Conservation (phyloP, 495 filamentous ascomycete species). For the Trichocladium antarcticum region DNA sequence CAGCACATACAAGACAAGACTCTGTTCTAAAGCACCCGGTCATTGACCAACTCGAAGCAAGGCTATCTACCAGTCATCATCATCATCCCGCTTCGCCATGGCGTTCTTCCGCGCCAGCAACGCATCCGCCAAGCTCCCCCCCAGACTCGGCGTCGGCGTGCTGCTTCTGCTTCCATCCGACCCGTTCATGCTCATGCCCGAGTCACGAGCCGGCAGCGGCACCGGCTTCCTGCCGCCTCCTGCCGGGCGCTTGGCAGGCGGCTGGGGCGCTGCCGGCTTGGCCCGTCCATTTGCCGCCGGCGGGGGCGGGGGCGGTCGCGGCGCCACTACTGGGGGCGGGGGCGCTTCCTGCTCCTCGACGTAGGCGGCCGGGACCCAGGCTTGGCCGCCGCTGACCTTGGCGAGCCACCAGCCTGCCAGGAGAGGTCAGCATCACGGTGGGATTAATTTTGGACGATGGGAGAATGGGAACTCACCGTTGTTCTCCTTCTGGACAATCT, state of each 20-base stretch:
- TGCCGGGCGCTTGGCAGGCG: conserved; percentile 76
- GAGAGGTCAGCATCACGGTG: background rate
- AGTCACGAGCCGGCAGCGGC: conserved; percentile 55
- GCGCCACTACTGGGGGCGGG: conserved; percentile 41
- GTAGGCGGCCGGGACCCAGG: conserved; percentile 90
- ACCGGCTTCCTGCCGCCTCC: conserved; percentile 54
- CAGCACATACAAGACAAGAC: background rate
- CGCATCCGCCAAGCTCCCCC: conserved; percentile 76
- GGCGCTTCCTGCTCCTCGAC: conserved; percentile 59
- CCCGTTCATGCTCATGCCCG: conserved; percentile 59
- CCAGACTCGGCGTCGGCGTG: conserved; percentile 58
- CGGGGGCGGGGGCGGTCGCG: conserved; percentile 39
- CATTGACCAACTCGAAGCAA: conserved; percentile 2
- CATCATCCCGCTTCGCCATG: conserved; percentile 64
- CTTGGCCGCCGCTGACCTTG: conserved; percentile 59
- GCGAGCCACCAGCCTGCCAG: conserved; percentile 84
- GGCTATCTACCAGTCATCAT: conserved; percentile 49
- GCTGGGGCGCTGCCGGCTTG: conserved; percentile 70
- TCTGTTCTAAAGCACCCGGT: background rate
- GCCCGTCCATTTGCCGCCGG: conserved; percentile 44
- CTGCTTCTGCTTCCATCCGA: conserved; percentile 57
- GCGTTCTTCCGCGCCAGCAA: conserved; percentile 53
- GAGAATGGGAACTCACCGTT: conserved; percentile 60
- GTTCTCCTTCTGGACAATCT: conserved; percentile 75
- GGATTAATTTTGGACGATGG: background rate